Base-by-base conservation (phyloP, 371 early-diverging fungal species). In the Saksenaea oblongispora region DNA sequence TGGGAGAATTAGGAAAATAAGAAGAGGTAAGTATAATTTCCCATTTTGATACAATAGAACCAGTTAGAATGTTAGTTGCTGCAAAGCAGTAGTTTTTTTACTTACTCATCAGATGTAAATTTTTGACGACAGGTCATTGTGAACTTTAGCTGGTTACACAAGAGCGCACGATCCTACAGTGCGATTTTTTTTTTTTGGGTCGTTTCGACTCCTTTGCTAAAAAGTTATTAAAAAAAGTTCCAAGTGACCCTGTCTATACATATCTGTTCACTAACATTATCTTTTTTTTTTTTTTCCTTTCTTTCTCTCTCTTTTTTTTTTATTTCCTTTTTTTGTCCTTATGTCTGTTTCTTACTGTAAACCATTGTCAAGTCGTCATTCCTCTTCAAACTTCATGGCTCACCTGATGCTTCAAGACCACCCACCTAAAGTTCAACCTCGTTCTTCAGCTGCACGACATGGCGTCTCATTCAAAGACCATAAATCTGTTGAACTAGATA, bases 401-500 rank as follows among this genome's bases (percentile, higher is more conserved):
- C 65, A 68, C 28, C 56, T 69, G 35, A 59, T 65, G 27, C 64
- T 63, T 17, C 56, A 57, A 36, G 71, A 64, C 10, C 68, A 70
- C 55, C 70, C 66, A 61, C 72, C 70, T 15, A 70, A 70, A 58
- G 60, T 78, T 3, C 81, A 80, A 59, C 81, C 81, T 31, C 76
- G 74, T 24, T 74, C 81, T 36, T 80, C 81, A 18, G 65, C 78
- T 17, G 67, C 74, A 55, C 62, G 81, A 67, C 75, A 77, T 34
- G 66, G 71, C 36, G 69, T 69, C 35, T 61, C 66, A 26, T 58
- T 56, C 36, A 58, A 66, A 66, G 51, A 44, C 67, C 64, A 51
- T 65, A 66, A 31, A 54, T 73, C 69, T 44, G 61, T 69, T 47
- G 64, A 66, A 37, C 63, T 77, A 34, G 78, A 80, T 54, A 74